These are phyloP conservation scores for Paecilomyces variotii DNA, from an alignment of 2,329 filamentous ascomycete species.

Conservation along the genomic window DNA sequence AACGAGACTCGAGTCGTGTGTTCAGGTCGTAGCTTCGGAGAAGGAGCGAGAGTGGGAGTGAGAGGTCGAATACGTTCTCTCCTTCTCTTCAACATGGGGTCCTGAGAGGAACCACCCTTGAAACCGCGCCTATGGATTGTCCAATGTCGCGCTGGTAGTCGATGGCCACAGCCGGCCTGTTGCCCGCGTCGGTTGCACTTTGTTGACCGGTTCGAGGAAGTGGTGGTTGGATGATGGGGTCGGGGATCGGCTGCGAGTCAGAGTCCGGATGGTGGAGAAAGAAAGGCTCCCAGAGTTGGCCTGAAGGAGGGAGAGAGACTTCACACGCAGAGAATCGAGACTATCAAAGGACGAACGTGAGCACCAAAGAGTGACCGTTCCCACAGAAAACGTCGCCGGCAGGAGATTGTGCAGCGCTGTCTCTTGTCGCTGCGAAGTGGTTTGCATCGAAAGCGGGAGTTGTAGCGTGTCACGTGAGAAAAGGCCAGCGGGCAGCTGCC, in stretches of 20 bases:
- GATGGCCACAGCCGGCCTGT: slow-evolving; percentile 8
- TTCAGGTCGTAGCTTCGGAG: slow-evolving; percentile 15
- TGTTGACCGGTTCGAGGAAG: slow-evolving; percentile 4
- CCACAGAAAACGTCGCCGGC: neutral
- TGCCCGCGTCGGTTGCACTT: slow-evolving; percentile 5
- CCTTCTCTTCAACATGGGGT: slow-evolving; percentile 44
- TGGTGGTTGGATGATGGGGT: slow-evolving; percentile 15
- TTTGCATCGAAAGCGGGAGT: slow-evolving; percentile 36
- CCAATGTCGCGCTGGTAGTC: slow-evolving; percentile 6
- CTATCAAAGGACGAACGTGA: slow-evolving; percentile 1
- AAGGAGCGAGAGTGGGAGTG: slow-evolving; percentile 26
- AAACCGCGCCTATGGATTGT: slow-evolving; percentile 2
- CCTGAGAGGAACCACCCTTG: slow-evolving; percentile 26
- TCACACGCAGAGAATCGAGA: slow-evolving; percentile 4
- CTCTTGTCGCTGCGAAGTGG: slow-evolving; percentile 20
- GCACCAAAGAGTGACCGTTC: neutral
- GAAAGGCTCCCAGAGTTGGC: slow-evolving; percentile 8
- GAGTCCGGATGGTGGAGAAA: slow-evolving; percentile 10
- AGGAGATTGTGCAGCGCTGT: slow-evolving; percentile 12
- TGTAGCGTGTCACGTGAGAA: slow-evolving; percentile 21
- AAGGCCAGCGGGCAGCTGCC: slow-evolving; percentile 4
- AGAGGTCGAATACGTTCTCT: slow-evolving; percentile 36
- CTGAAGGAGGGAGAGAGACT: slow-evolving; percentile 8
- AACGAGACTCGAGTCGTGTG: slow-evolving; percentile 15
- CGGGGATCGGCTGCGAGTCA: slow-evolving; percentile 19